Conservation (phyloP, 108 stramenopile species). For the Parietichytrium sp. region DNA sequence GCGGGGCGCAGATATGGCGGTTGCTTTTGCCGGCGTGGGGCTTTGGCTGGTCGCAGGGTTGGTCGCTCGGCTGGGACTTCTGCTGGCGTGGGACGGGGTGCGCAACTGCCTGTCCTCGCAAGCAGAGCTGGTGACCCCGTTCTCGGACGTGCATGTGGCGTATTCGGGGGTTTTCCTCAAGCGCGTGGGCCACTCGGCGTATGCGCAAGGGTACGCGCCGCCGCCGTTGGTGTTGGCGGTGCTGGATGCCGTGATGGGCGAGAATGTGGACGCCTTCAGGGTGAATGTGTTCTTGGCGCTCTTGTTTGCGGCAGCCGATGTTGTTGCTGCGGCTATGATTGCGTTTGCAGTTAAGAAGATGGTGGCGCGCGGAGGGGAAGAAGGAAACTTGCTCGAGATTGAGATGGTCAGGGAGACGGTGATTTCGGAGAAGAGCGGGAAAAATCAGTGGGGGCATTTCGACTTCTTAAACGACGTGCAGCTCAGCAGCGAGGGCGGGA, state of each 20-base stretch:
- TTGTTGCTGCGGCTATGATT: background rate
- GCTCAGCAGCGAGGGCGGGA: background rate
- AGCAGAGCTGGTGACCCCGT: too few relatives aligned
- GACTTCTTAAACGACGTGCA: background rate
- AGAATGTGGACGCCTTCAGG: background rate
- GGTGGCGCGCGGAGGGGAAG: background rate
- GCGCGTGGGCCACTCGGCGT: constrained; percentile 9
- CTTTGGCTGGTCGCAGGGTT: too few relatives aligned
- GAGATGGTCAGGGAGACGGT: background rate
- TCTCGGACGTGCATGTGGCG: too few relatives aligned
- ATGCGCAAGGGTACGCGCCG: background rate
- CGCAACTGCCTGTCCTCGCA: too few relatives aligned
- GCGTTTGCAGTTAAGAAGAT: background rate
- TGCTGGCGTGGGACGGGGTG: too few relatives aligned
- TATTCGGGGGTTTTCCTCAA: constrained; percentile 30
- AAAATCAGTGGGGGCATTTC: background rate
- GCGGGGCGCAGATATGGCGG: too few relatives aligned
- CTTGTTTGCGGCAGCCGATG: background rate
- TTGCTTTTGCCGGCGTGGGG: too few relatives aligned
- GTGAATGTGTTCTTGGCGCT: background rate
- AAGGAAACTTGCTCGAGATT: background rate
- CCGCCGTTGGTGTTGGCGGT: background rate
- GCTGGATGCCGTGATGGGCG: background rate
- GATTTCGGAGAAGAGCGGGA: background rate
- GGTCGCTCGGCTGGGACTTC: too few relatives aligned